phyloP scores from a whole-genome alignment of 1,284 basidiomycete genomes.

The Fomitopsis betulina region DNA sequence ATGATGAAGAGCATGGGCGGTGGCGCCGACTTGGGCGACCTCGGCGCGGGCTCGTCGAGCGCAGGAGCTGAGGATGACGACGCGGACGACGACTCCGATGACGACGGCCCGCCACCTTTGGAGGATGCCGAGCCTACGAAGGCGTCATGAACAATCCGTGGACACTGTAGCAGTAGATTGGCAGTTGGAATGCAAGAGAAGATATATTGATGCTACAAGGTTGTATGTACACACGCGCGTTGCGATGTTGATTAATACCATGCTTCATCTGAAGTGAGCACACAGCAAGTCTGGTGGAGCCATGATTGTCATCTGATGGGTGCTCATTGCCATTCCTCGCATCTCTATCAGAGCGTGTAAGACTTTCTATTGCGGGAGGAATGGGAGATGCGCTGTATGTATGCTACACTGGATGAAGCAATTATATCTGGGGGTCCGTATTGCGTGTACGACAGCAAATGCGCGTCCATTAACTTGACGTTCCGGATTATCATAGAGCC shows the following conservation, averaged over 20 bases:
- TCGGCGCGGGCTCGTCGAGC: slow-evolving; percentile 28
- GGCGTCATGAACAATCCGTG: slow-evolving; percentile 11
- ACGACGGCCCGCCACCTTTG: slow-evolving; percentile 72
- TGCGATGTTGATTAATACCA: background rate
- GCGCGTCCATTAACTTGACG: background rate
- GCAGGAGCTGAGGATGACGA: slow-evolving; percentile 35
- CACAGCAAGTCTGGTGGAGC: background rate
- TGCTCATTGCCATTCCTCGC: background rate
- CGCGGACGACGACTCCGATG: slow-evolving; percentile 56
- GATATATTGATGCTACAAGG: background rate
- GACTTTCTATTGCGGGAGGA: background rate
- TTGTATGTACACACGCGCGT: background rate
- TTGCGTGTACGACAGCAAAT: background rate
- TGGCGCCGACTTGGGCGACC: slow-evolving; percentile 26
- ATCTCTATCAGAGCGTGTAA: background rate
- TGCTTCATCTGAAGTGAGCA: background rate
- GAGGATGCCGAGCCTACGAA: slow-evolving; percentile 50
- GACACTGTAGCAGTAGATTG: background rate
- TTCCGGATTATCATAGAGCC: slow-evolving; percentile 63
- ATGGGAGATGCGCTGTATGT: background rate
- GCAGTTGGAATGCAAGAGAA: background rate
- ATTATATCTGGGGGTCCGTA: background rate
- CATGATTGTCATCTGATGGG: too few species aligned
- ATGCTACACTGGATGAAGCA: slow-evolving; percentile 3
- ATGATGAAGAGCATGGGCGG: slow-evolving; percentile 65